A percentile compares a stretch with the other conserved stretches of the same genome.
Conservation (phyloP, 1,284 basidiomycete genomes). For the Ustilago tritici region DNA sequence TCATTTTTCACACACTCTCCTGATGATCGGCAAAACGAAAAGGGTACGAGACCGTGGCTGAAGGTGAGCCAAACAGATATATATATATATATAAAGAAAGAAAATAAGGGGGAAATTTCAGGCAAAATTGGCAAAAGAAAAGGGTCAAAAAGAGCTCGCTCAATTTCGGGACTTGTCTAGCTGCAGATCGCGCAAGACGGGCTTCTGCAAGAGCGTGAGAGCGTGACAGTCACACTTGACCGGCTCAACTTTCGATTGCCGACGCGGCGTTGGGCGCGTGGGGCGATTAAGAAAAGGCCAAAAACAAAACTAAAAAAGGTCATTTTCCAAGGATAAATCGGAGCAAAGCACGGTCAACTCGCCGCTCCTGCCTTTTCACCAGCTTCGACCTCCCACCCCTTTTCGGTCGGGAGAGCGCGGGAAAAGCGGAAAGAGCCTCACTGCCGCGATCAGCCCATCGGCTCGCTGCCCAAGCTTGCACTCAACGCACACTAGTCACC, state of each 20-base stretch:
- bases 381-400: too few species aligned
- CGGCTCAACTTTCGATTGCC: conserved; percentile 17
- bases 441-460: too few species aligned
- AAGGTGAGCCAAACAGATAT: not conserved
- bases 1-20: not conserved
- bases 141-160: not conserved
- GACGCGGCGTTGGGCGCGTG: conserved; percentile 1
- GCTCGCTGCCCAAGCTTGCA: too few species aligned
- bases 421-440: not conserved
- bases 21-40: not conserved
- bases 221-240: conserved; percentile 10
- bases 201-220: conserved; percentile 1
- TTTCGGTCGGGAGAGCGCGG: not conserved
- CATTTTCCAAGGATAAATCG: too few species aligned
- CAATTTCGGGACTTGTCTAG: not conserved
- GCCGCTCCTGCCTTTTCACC: not conserved
- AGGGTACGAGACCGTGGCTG: too few species aligned
- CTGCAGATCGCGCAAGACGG: not conserved
- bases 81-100: not conserved
- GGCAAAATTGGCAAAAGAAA: conserved; percentile 3
- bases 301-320: not conserved
- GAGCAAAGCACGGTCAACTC: not conserved
- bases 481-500: too few species aligned
- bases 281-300: not conserved
- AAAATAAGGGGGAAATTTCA: not conserved